A percentile compares a stretch with the other conserved stretches of the same genome.
These are phyloP conservation scores for Tubosaeta brunneosetosa DNA, from an alignment of 768 basidiomycete genomes.

Conservation along the genomic window DNA sequence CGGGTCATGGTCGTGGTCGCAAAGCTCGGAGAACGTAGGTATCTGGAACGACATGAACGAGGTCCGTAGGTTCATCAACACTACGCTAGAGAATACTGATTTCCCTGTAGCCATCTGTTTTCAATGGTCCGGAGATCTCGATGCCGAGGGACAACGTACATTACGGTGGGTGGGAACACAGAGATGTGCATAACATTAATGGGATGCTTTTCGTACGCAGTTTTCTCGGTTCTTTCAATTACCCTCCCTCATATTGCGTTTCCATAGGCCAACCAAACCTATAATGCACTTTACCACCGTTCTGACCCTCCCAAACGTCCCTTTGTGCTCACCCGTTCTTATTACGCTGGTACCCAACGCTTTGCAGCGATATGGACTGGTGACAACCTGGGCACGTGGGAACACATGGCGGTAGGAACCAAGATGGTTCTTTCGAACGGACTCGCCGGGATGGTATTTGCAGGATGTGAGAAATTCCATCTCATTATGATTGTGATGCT, in stretches of 20 bases:
- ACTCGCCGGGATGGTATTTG: constrained; percentile 87
- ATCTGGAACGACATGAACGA: constrained; percentile 99
- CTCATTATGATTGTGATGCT: constrained; percentile 2
- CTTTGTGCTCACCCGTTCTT: constrained; percentile 93
- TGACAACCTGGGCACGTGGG: constrained; percentile 97
- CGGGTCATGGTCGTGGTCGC: constrained; percentile 67
- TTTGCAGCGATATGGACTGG: constrained; percentile 99
- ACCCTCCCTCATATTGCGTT: background rate
- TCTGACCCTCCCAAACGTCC: constrained; percentile 76
- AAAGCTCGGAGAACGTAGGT: constrained; percentile 78
- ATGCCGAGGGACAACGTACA: constrained; percentile 77
- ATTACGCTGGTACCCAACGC: constrained; percentile 93
- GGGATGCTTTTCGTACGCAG: constrained; percentile 82
- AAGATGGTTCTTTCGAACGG: constrained; percentile 90
- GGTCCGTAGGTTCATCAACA: constrained; percentile 40
- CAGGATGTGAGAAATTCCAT: constrained; percentile 63
- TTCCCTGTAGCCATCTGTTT: constrained; percentile 79
- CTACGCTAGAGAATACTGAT: background rate
- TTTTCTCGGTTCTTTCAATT: background rate
- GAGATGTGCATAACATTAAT: constrained; percentile 96
- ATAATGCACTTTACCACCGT: constrained; percentile 72
- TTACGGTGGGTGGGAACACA: constrained; percentile 95
- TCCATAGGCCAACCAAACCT: constrained; percentile 74
- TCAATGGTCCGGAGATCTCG: constrained; percentile 96
- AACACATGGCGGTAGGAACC: constrained; percentile 89